Conservation (phyloP, 768 basidiomycete species). For the Russula foetens region DNA sequence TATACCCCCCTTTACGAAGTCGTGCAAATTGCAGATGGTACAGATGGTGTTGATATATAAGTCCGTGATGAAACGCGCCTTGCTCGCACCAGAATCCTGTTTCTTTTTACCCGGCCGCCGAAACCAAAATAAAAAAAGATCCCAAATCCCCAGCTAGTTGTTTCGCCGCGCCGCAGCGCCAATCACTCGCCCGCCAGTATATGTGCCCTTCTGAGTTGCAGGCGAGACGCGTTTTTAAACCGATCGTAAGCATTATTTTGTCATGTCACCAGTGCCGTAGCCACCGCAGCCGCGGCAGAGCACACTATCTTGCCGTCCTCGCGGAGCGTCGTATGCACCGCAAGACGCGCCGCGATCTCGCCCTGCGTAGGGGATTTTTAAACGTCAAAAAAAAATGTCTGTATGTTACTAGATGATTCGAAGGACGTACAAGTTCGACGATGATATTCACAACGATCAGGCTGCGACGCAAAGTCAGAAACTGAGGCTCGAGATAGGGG, state of each 20-base stretch:
- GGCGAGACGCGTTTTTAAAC: too few relatives aligned
- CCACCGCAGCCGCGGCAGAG: not conserved
- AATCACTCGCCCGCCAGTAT: too few relatives aligned
- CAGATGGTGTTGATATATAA: not conserved
- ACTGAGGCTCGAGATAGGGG: constrained; percentile 23
- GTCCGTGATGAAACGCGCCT: too few relatives aligned
- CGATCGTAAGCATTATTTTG: too few relatives aligned
- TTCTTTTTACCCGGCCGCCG: too few relatives aligned
- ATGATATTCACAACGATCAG: constrained; percentile 83
- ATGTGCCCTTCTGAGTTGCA: too few relatives aligned
- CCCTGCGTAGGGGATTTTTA: constrained; percentile 37
- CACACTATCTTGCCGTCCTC: not conserved
- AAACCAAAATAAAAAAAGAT: too few relatives aligned
- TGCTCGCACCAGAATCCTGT: too few relatives aligned
- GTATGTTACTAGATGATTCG: too few relatives aligned
- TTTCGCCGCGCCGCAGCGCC: too few relatives aligned
- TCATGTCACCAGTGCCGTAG: not conserved
- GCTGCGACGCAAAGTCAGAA: constrained; percentile 36
- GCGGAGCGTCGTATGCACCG: constrained; percentile 50
- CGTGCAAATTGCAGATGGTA: not conserved
- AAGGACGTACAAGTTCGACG: constrained; percentile 65
- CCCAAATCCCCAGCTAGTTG: too few relatives aligned
- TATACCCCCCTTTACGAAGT: not conserved
- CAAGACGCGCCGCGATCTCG: constrained; percentile 70
- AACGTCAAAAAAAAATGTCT: not conserved